phyloP scores from a whole-genome alignment of 2,329 filamentous ascomycete species.

The Colletotrichum acutatum region DNA sequence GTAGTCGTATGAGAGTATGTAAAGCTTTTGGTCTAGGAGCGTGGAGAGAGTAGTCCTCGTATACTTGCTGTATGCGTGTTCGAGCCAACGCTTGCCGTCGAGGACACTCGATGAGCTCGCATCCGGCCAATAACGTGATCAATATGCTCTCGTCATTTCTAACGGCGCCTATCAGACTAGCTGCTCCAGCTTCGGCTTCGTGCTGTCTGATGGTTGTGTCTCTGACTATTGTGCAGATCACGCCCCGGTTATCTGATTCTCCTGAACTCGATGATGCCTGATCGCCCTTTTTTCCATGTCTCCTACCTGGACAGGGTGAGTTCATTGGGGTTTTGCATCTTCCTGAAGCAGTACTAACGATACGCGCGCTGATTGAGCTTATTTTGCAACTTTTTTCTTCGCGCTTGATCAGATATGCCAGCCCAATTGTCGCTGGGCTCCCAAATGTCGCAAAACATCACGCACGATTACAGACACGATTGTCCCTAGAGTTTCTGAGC shows the following conservation, averaged over 20 bases:
- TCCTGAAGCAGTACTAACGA: not conserved
- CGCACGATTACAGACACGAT: too few species aligned
- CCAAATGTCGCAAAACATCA: constrained; percentile 6
- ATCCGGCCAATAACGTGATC: not conserved
- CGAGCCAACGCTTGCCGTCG: not conserved
- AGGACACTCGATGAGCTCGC: not conserved
- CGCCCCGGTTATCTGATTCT: too few species aligned
- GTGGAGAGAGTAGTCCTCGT: constrained; percentile 18
- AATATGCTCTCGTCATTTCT: not conserved
- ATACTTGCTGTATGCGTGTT: not conserved
- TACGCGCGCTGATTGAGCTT: constrained; percentile 23
- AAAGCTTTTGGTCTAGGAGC: constrained; percentile 13
- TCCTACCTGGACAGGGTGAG: not conserved
- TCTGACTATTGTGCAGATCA: too few species aligned
- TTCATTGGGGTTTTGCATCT: accelerated
- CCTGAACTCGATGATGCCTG: not conserved
- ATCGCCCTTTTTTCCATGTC: not conserved
- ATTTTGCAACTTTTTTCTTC: constrained; percentile 16
- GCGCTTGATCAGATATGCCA: constrained; percentile 5
- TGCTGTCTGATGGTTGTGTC: not conserved
- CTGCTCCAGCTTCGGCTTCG: not conserved
- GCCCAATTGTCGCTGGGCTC: not conserved
- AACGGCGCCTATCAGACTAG: not conserved
- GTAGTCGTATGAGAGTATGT: constrained; percentile 24
- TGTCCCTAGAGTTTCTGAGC: too few species aligned